A percentile compares a stretch with the other conserved stretches of the same genome.
These are phyloP conservation scores for Plasmodium yoelii DNA, from an alignment of 169 alveolate species.

Conservation along the genomic window DNA sequence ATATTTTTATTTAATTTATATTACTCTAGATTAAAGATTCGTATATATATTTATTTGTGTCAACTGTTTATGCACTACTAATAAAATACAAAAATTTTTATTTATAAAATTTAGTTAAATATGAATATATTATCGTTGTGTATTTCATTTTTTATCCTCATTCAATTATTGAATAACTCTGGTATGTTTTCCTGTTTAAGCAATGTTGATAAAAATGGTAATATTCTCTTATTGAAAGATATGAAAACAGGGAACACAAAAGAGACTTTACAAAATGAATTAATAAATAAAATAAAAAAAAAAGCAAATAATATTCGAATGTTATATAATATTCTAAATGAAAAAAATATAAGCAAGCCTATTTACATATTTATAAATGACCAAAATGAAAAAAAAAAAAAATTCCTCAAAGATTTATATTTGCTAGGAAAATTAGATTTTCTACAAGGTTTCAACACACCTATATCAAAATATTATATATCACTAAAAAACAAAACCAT, in stretches of 20 bases:
- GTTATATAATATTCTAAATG: constrained; percentile 22
- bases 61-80: neutral
- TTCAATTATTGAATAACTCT: neutral
- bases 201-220: neutral
- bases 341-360: constrained; percentile 21
- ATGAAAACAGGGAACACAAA: neutral
- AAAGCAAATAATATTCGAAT: constrained; percentile 44
- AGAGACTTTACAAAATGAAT: neutral
- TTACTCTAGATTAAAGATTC: too few relatives aligned
- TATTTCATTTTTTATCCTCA: neutral
- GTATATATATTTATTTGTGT: too few relatives aligned
- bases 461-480: constrained; percentile 52
- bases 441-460: constrained; percentile 56
- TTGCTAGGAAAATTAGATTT: constrained; percentile 29
- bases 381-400: constrained; percentile 43
- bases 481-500: constrained; percentile 14
- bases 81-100: neutral
- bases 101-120: neutral
- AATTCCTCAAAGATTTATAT: constrained; percentile 17
- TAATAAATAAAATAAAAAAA: constrained; percentile 42
- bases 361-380: constrained; percentile 54
- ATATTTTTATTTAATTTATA: too few relatives aligned
- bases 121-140: neutral
- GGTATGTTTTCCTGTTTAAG: neutral
- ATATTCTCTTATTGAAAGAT: neutral